A percentile compares a stretch with the other conserved stretches of the same genome.
phyloP scores from a whole-genome alignment of 345 rosid genomes.

The Melastoma malabathricum region DNA sequence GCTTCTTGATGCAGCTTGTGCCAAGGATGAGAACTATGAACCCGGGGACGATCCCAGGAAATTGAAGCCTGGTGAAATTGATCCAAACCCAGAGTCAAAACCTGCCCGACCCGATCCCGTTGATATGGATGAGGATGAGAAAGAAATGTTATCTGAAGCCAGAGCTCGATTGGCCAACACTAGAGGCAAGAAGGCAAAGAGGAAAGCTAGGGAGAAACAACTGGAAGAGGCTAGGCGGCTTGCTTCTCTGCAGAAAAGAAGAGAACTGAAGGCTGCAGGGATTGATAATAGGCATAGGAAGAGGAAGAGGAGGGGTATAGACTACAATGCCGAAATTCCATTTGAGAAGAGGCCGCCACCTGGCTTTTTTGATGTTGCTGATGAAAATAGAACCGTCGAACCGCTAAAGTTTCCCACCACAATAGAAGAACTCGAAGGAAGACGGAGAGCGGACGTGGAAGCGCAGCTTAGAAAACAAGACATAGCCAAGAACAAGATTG shows the following conservation, averaged over 20 bases:
- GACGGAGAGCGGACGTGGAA: constrained; percentile 77
- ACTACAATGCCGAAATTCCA: constrained; percentile 94
- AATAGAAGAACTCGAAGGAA: constrained; percentile 92
- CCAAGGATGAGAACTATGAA: constrained; percentile 92
- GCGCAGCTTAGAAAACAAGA: constrained; percentile 83
- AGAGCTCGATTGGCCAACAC: constrained; percentile 94
- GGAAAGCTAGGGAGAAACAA: constrained; percentile 98
- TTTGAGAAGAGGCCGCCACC: constrained; percentile 97
- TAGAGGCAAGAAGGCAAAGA: constrained; percentile 91
- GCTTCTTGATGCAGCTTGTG: constrained; percentile 94
- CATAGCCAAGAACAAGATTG: constrained; percentile 74
- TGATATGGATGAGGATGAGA: constrained; percentile 99
- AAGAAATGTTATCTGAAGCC: constrained; percentile 99
- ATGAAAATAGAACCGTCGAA: constrained; percentile 80
- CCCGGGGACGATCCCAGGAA: constrained; percentile 93
- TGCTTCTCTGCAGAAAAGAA: constrained; percentile 94
- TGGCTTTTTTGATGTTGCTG: constrained; percentile 75
- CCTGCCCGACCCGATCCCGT: constrained; percentile 99
- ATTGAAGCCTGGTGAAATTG: constrained; percentile 96
- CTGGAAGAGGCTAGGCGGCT: constrained; percentile 99
- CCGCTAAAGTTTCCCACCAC: constrained; percentile 79
- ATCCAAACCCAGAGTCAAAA: constrained; percentile 93
- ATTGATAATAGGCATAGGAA: constrained; percentile 66
- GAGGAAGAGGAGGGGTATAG: constrained; percentile 91
- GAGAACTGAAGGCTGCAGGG: constrained; percentile 98